Base-by-base conservation (phyloP, 148 eudicot genomes). In the Persicaria maculosa region DNA sequence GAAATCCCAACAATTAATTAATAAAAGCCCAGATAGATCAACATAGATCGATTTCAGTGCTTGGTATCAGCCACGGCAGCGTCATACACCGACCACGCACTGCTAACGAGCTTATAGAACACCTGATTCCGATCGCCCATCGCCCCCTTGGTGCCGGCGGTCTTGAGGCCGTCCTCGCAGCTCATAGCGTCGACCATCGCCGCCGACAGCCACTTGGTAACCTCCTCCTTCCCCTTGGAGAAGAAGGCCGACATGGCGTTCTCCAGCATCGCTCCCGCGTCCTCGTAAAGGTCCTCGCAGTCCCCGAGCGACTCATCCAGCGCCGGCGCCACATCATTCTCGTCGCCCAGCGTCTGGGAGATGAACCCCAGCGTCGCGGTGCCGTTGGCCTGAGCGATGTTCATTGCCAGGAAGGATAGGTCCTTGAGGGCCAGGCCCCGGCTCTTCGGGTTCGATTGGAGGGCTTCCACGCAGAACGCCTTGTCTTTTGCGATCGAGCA, bases 241-340 rank as follows among this genome's bases (percentile, higher is more conserved):
- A 83, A 72, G 70, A 81, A 81, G 0, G 86, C 86, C 5, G 77
- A 76, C 77, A 85, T 70, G 0, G 88, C 77, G 36, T 85, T 81
- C 53, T 83, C 83, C 25, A 85, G 75, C 72, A 83, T 84, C 9
- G 81, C 86, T 64, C 77, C 68, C 4, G 83, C 84, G 57, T 85
- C 84, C 1, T 71, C 73, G 79, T 85, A 85, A 44, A 67, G 77
- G 4, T 83, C 81, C 1, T 40, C 25, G 31, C 88, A 85, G 43
- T 77, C 80, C 1, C 67, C 69, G 19, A 80, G 47, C 4, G 79
- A 84, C 17, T 85, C 82, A 22, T 85, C 86, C 2, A 85, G 64
- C 12, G 61, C 45, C 2, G 82, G 72, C 0, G 73, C 74, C 19
- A 80, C 44, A 0, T 80, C 74, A 2, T 70, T 55, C 12, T 79